Percentiles rank a stretch among this genome's conserved stretches.
Evolutionary conservation across 768 basidiomycete genomes (phyloP).

Genomic region (Chlorophyllum brunneum): DNA sequence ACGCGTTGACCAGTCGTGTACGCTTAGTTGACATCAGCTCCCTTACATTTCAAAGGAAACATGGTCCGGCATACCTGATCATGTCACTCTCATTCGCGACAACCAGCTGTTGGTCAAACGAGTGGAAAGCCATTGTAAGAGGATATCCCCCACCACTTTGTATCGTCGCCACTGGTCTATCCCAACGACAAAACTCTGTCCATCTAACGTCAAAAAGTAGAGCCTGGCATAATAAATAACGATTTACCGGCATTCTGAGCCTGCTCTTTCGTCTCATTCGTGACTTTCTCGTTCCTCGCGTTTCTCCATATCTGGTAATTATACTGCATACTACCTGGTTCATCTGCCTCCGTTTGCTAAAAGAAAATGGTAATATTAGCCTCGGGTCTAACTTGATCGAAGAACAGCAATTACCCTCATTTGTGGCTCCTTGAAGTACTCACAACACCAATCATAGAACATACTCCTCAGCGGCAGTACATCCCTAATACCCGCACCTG

Average conservation of each 20-base stretch:
- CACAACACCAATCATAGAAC: constrained; percentile 94
- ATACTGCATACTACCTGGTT: constrained; percentile 90
- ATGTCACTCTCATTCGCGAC: constrained; percentile 83
- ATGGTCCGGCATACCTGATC: constrained; percentile 70
- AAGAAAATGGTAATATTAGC: constrained; percentile 15
- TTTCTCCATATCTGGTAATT: constrained; percentile 97
- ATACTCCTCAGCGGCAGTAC: constrained; percentile 85
- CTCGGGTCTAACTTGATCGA: background rate
- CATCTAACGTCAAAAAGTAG: background rate
- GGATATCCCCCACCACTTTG: constrained; percentile 58
- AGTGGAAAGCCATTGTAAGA: constrained; percentile 82
- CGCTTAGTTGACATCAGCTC: constrained; percentile 38
- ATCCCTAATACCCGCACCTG: constrained; percentile 78
- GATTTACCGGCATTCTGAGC: constrained; percentile 70
- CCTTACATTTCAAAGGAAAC: background rate
- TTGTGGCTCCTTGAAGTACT: constrained; percentile 98
- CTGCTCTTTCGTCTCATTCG: constrained; percentile 64
- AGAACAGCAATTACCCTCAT: constrained; percentile 72
- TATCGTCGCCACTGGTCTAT: constrained; percentile 63
- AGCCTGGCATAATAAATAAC: background rate
- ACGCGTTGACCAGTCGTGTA: constrained; percentile 92
- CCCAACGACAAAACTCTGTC: constrained; percentile 66
- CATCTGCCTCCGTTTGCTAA: constrained; percentile 92
- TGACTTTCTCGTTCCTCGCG: constrained; percentile 80
- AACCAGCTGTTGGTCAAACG: constrained; percentile 86